phyloP scores from a whole-genome alignment of 2,329 filamentous ascomycete genomes.

The Xylaria sp. region DNA sequence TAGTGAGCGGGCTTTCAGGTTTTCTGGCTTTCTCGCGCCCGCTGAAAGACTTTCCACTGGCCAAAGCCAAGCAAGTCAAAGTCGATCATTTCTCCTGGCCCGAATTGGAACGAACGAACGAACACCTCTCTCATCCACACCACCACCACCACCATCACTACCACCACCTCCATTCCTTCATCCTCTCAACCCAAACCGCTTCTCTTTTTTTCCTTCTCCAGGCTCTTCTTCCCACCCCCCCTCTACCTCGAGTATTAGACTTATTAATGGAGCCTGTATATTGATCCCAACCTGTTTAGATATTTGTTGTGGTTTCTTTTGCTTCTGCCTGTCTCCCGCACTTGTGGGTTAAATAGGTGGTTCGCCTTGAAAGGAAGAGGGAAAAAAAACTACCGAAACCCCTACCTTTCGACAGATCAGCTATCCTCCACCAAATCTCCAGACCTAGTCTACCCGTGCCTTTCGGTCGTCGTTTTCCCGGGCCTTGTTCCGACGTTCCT shows the following conservation, averaged over 20 bases:
- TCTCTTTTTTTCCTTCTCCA: conserved; percentile 43
- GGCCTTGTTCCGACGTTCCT: conserved; percentile 28
- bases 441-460: conserved; percentile 23
- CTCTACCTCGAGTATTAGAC: conserved; percentile 34
- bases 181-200: conserved; percentile 28
- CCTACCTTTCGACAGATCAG: conserved; percentile 16
- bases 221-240: conserved; percentile 33
- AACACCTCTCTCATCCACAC: conserved; percentile 23
- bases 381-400: conserved; percentile 25
- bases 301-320: conserved; percentile 37
- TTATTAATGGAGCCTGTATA: conserved; percentile 47
- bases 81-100: conserved; percentile 17
- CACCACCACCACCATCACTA: conserved; percentile 20
- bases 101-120: conserved; percentile 17
- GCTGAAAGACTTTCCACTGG: conserved; percentile 17
- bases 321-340: conserved; percentile 26
- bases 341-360: conserved; percentile 25
- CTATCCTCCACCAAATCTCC: conserved; percentile 8
- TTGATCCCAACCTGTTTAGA: conserved; percentile 43
- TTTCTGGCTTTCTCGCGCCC: conserved; percentile 15
- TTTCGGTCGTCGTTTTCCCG: conserved; percentile 14
- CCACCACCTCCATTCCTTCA: conserved; percentile 29
- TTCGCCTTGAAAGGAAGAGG: conserved; percentile 22
- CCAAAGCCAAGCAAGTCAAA: conserved; percentile 15
- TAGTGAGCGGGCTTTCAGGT: conserved; percentile 15